Evolutionary conservation across 2,329 filamentous ascomycete genomes (phyloP).

Genomic region (Aspergillus alliaceus): DNA sequence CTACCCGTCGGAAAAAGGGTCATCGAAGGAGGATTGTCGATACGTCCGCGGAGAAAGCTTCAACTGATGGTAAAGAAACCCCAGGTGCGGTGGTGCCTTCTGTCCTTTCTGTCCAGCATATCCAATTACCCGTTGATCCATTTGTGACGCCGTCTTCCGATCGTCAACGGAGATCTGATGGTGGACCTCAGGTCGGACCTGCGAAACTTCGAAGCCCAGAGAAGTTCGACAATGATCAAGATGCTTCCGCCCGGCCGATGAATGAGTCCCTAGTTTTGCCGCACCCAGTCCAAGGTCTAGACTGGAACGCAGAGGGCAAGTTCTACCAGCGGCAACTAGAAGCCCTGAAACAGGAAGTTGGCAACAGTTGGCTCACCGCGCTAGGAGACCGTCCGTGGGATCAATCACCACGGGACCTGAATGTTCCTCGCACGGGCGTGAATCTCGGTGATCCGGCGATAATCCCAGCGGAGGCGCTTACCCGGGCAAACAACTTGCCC

Average conservation of each 20-base stretch:
- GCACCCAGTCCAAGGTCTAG: constrained; percentile 25
- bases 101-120: constrained; percentile 29
- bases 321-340: constrained; percentile 87
- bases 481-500: constrained; percentile 39
- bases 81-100: constrained; percentile 30
- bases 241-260: constrained; percentile 14
- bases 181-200: constrained; percentile 28
- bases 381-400: constrained; percentile 73
- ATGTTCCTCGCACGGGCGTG: constrained; percentile 28
- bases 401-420: constrained; percentile 30
- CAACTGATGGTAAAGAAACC: constrained; percentile 30
- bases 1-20: constrained; percentile 48
- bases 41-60: constrained; percentile 49
- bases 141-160: constrained; percentile 26
- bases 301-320: constrained; percentile 61
- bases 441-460: constrained; percentile 32
- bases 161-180: constrained; percentile 32
- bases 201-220: constrained; percentile 22
- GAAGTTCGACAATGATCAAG: constrained; percentile 19
- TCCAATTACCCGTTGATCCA: constrained; percentile 28
- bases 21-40: constrained; percentile 60
- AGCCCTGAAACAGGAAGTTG: constrained; percentile 78
- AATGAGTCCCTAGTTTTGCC: constrained; percentile 22
- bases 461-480: constrained; percentile 33
- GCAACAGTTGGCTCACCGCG: constrained; percentile 82